Percentiles rank a stretch among this genome's conserved stretches.
Conservation (phyloP, 192 early-diverging fungal genomes). For the Coemansia reversa region DNA sequence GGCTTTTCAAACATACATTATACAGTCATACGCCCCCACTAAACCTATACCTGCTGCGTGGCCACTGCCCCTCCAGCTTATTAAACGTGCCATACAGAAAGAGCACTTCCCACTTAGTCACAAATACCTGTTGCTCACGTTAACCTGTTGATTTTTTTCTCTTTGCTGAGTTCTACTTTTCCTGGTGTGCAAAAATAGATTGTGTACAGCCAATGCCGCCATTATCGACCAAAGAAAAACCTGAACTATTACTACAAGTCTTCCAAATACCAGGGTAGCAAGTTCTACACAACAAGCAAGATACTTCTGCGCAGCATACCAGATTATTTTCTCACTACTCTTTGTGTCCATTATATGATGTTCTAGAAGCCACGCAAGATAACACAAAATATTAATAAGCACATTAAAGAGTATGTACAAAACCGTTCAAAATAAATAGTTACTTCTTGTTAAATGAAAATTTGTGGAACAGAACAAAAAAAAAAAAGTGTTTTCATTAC, state of each 20-base stretch:
- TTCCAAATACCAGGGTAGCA: background rate
- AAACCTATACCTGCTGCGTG: background rate
- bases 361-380: background rate
- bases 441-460: background rate
- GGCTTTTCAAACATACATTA: background rate
- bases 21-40: no score
- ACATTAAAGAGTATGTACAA: background rate
- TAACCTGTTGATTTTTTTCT: background rate
- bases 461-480: background rate
- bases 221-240: background rate
- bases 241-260: background rate
- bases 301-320: background rate
- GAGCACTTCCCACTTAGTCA: background rate
- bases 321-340: background rate
- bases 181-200: background rate
- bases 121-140: background rate
- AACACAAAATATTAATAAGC: background rate
- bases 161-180: no score
- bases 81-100: background rate
- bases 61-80: background rate
- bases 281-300: background rate
- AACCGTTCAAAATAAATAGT: conserved; percentile 3
- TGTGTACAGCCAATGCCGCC: background rate
- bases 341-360: background rate
- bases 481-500: conserved; percentile 4